Base-by-base conservation (phyloP, 2,329 filamentous ascomycete species). In the Neophaeococcomyces aloes region DNA sequence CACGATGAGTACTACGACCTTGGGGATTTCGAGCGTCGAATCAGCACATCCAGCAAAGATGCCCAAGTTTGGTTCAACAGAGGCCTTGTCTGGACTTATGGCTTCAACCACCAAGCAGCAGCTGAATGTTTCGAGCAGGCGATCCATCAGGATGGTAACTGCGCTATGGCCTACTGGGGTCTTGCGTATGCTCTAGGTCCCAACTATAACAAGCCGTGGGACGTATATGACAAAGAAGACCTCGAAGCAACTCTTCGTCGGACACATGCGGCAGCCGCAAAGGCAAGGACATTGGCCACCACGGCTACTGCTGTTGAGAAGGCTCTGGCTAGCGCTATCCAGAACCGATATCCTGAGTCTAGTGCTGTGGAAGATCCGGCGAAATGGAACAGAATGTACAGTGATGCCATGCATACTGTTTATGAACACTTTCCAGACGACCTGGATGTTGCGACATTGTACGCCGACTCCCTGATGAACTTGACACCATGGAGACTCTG, bases 131-230 rank as follows among this genome's bases (percentile, higher is more conserved):
- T 65, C 51, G 46, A 62, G 34, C 56, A 57, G 14, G 62, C 60
- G 10, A 59, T 64, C 29, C 41, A 48, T 1, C 37, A 58, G 38
- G 64, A 66, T 50, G 51, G 53, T 7, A 45, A 47, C 13, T 66
- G 61, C 45, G 58, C 61, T 1, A 61, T 66, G 55, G 63, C 63
- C 6, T 60, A 64, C 46, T 66, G 63, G 63, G 63, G 63, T 1
- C 50, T 65, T 3, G 61, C 83, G 0, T 87, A 83, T 57, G 69
- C 79, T 1, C 63, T 83, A 0, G 84, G 83, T 0, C 83, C 84
- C 3, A 87, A 89, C 56, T 81, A 83, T 60, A 85, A 88, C 64
- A 86, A 87, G 56, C 78, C 83, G 0, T 87, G 84, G 84, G 72
- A 76, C 21, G 69, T 76, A 18, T 86, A 87, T 51, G 80, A 82